phyloP scores from a whole-genome alignment of 2,329 filamentous ascomycete species.

The Calonectria honghensis region DNA sequence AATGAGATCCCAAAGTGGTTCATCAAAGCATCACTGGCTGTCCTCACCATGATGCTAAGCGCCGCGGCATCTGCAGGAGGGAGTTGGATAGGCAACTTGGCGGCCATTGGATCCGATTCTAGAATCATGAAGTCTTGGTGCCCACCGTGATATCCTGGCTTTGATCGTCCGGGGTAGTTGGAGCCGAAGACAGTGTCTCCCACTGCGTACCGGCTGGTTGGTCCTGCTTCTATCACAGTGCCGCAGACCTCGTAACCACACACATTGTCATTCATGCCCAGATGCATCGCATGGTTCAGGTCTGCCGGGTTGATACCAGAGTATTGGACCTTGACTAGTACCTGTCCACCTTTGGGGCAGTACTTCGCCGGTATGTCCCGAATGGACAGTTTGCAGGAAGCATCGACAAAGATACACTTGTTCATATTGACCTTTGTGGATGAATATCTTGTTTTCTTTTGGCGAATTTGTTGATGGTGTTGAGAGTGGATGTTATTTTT shows the following conservation, averaged over 20 bases:
- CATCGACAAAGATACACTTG: slow-evolving; percentile 17
- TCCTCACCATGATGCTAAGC: neutral
- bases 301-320: slow-evolving; percentile 7
- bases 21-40: slow-evolving; percentile 27
- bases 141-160: slow-evolving; percentile 1
- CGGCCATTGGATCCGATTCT: neutral
- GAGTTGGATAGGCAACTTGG: neutral
- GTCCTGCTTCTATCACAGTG: neutral
- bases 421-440: neutral
- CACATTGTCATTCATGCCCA: slow-evolving; percentile 6
- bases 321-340: neutral
- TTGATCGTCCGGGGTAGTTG: slow-evolving; percentile 39
- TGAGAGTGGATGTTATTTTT: neutral
- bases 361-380: neutral
- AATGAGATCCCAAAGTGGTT: slow-evolving; percentile 21
- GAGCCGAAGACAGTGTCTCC: slow-evolving; percentile 10
- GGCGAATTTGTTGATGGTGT: neutral
- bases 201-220: neutral
- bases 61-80: neutral
- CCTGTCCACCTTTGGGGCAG: neutral
- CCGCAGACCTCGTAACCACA: slow-evolving; percentile 6
- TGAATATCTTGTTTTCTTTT: neutral
- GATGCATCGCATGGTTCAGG: neutral
- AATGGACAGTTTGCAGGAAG: neutral
- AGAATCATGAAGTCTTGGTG: slow-evolving; percentile 4